These are phyloP conservation scores for Medicago lupulina DNA, from an alignment of 306 rosid genomes.

Conservation along the genomic window DNA sequence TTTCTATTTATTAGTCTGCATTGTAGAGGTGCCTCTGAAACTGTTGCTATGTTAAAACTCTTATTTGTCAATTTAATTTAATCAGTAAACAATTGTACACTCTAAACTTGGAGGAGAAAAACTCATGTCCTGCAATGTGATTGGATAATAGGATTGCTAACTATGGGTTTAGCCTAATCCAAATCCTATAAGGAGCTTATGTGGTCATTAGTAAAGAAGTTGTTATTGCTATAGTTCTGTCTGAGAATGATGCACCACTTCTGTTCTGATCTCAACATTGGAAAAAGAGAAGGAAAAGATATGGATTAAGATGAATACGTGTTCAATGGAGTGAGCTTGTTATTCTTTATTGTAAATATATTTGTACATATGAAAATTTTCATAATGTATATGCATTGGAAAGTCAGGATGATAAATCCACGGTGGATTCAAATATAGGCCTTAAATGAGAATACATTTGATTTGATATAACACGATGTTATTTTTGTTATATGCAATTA, in stretches of 20 bases:
- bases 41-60: too few relatives aligned
- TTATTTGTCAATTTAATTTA: too few relatives aligned
- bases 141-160: background rate
- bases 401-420: too few relatives aligned
- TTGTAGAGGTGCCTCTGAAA: conserved; percentile 10
- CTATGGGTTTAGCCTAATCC: conserved; percentile 4
- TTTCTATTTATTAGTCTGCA: background rate
- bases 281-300: conserved; percentile 12
- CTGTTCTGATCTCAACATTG: background rate
- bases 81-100: background rate
- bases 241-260: background rate
- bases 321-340: conserved; percentile 18
- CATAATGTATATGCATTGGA: conserved; percentile 4
- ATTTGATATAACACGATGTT: too few relatives aligned
- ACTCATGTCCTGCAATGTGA: too few relatives aligned
- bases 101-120: background rate
- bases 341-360: conserved; percentile 48
- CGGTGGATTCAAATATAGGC: too few relatives aligned
- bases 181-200: conserved; percentile 24
- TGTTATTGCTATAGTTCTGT: conserved; percentile 18
- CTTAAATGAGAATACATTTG: too few relatives aligned
- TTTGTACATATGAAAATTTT: conserved; percentile 33
- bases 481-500: too few relatives aligned
- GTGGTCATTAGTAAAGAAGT: conserved; percentile 34
- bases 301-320: conserved; percentile 15